phyloP scores from a whole-genome alignment of 306 rosid genomes.

The Trichosanthes cucumerina region DNA sequence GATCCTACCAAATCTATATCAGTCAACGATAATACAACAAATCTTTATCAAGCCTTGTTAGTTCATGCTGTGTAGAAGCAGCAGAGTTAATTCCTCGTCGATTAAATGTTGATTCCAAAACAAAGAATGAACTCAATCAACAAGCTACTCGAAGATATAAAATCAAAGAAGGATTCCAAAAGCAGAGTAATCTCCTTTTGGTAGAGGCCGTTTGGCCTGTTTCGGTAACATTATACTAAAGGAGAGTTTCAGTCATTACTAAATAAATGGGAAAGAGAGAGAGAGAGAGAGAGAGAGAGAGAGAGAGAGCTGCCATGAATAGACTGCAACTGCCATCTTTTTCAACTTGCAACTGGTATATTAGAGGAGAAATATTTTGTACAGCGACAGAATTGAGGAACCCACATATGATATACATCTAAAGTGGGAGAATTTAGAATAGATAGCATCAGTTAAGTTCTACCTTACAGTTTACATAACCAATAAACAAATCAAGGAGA shows the following conservation, averaged over 20 bases:
- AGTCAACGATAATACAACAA: background rate
- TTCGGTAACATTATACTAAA: background rate
- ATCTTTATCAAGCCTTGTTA: background rate
- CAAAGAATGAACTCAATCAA: background rate
- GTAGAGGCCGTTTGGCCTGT: background rate
- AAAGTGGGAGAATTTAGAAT: background rate
- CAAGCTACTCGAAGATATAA: background rate
- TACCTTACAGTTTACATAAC: background rate
- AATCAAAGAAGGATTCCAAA: background rate
- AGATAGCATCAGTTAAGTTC: background rate
- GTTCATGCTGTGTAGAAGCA: background rate
- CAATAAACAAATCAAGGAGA: background rate
- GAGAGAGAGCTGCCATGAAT: background rate
- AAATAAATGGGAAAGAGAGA: background rate
- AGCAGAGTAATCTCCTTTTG: background rate
- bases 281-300: background rate
- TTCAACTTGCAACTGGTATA: background rate
- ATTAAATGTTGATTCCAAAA: background rate
- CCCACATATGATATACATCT: background rate
- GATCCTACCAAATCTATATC: background rate
- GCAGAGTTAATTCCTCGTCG: background rate
- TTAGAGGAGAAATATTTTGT: background rate
- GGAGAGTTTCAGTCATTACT: background rate
- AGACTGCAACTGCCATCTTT: background rate
- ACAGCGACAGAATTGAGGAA: background rate